phyloP scores from a whole-genome alignment of 2,329 filamentous ascomycete genomes.

The Akanthomyces dipterigenus region DNA sequence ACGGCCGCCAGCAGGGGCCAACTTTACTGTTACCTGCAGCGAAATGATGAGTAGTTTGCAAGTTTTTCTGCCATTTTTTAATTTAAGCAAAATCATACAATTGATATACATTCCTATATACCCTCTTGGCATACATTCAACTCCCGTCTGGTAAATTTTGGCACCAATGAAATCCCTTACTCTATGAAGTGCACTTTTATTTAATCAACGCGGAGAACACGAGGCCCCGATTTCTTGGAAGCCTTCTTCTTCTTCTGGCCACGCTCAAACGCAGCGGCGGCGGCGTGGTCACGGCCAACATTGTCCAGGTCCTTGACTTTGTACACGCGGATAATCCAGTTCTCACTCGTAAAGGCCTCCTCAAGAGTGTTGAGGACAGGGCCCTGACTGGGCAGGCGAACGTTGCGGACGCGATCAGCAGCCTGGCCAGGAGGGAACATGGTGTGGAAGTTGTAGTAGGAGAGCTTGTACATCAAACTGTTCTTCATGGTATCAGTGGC shows the following conservation, averaged over 20 bases:
- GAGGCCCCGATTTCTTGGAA: constrained; percentile 63
- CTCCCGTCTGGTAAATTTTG: constrained; percentile 14
- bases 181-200: constrained; percentile 12
- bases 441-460: constrained; percentile 92
- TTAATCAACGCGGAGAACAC: constrained; percentile 67
- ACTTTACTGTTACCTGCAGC: not conserved
- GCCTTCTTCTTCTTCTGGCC: constrained; percentile 79
- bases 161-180: not conserved
- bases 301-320: constrained; percentile 99
- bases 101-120: constrained; percentile 17
- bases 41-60: not conserved
- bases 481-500: constrained; percentile 98
- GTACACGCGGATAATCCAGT: constrained; percentile 99
- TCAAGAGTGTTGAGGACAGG: constrained; percentile 85
- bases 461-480: constrained; percentile 99
- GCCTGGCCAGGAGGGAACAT: constrained; percentile 92
- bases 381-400: constrained; percentile 72
- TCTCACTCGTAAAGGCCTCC: constrained; percentile 97
- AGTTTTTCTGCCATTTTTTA: constrained; percentile 6
- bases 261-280: constrained; percentile 63
- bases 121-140: constrained; percentile 29
- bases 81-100: constrained; percentile 25
- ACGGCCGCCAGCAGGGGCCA: not conserved
- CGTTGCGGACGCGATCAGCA: constrained; percentile 78
- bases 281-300: constrained; percentile 77